Conservation (phyloP, 2,329 filamentous ascomycete genomes). For the Penicillium olsonii region DNA sequence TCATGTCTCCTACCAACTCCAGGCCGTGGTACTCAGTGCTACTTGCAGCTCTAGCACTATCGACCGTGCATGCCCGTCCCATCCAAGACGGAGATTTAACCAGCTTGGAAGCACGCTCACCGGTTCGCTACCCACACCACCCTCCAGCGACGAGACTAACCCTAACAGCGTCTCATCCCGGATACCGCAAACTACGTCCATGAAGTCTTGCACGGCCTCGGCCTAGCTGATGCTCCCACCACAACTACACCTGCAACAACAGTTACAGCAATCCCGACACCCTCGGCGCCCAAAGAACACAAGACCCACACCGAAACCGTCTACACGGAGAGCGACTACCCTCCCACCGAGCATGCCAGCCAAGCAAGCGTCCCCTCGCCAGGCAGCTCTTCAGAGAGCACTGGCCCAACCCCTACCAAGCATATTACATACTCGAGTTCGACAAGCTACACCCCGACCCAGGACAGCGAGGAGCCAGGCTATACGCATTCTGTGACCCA, state of each 20-base stretch:
- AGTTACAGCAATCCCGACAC: slow-evolving; percentile 3
- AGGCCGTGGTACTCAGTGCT: slow-evolving; percentile 6
- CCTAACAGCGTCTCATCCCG: slow-evolving; percentile 25
- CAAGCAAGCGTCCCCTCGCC: not conserved
- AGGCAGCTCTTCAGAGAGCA: not conserved
- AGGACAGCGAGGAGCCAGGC: not conserved
- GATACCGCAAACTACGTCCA: slow-evolving; percentile 17
- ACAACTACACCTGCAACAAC: slow-evolving; percentile 11
- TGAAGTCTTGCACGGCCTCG: slow-evolving; percentile 19
- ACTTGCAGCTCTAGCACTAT: slow-evolving; percentile 4
- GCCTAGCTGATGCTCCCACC: slow-evolving; percentile 10
- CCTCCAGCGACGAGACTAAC: slow-evolving; percentile 1
- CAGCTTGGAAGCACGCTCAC: slow-evolving; percentile 17
- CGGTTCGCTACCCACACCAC: slow-evolving; percentile 9
- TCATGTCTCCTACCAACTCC: slow-evolving; percentile 5
- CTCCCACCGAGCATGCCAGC: not conserved
- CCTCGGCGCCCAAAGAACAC: not conserved
- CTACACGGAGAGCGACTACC: not conserved
- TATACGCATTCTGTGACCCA: slow-evolving; percentile 20
- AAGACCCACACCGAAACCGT: not conserved
- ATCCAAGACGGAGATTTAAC: slow-evolving; percentile 4
- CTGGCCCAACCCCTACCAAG: slow-evolving; percentile 7
- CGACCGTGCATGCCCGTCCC: slow-evolving; percentile 17
- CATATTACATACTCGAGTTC: slow-evolving; percentile 3
- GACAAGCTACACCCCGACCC: not conserved